Evolutionary conservation across 1,139 yeast species (phyloP), one percentile per base, ranked within the genome.

Genomic region (Pneumocystis wakefieldiae): DNA sequence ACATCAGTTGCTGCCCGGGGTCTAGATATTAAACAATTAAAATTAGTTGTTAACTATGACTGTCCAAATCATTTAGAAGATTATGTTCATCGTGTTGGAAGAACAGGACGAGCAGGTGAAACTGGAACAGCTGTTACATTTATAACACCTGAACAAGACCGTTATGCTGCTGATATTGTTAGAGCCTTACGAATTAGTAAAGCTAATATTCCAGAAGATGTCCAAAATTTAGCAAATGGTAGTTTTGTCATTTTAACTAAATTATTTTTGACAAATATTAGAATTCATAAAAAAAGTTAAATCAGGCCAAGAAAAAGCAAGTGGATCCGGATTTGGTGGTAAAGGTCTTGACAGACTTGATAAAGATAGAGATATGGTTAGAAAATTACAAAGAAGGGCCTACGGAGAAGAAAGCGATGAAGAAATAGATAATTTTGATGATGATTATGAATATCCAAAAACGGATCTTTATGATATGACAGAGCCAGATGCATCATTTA

Each of bases 1-100:
- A 94, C 99, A 0, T 92, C 96, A 0, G 86, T 92, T 29, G 91
- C 97, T 1, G 96, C 98, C 0, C 78, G 99, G 67, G 99, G 99
- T 0, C 76, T 92, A 39, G 97, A 92, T 74, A 96, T 94, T 14
- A 86, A 88, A 64, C 86, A 85, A 38, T 79, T 92, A 42, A 83
- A 83, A 64, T 74, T 90, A 59, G 97, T 92, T 1, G 77, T 92
- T 10, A 87, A 92, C 68, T 92, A 82, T 71, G 96, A 92, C 72
- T 85, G 96, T 0, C 96, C 97, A 0, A 87, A 81, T 67, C 96
- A 92, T 67, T 81, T 91, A 80, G 97, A 95, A 67, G 98, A 94
- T 72, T 92, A 92, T 71, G 95, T 94, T 6, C 99, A 92, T 74
- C 79, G 98, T 37, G 96, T 91, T 0, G 99, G 99, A 0, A 78